Conservation (phyloP, 306 rosid species). For the Sindora glabra region DNA sequence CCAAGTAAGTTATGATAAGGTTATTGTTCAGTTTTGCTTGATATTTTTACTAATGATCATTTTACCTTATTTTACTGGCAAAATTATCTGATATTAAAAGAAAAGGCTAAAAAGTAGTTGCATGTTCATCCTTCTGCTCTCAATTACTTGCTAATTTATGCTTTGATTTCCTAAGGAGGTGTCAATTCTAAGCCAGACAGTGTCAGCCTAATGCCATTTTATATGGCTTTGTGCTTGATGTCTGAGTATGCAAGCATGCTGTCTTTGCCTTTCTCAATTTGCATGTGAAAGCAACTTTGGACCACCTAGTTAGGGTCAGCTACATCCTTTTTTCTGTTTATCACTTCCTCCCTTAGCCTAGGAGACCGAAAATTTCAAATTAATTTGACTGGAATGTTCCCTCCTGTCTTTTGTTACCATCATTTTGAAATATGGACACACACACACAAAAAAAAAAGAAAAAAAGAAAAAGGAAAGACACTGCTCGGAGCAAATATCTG, state of each 20-base stretch:
- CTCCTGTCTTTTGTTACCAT: neutral
- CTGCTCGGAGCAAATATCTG: neutral
- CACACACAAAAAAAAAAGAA: no score
- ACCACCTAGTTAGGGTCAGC: no score
- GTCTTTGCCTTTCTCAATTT: neutral
- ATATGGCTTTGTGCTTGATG: neutral
- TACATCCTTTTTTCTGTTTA: no score
- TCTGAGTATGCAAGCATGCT: neutral
- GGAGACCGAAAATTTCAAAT: no score
- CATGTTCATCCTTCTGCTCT: neutral
- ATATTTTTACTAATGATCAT: constrained; percentile 7
- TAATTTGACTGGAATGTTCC: neutral
- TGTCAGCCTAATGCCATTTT: no score
- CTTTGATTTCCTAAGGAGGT: neutral
- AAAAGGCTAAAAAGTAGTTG: neutral
- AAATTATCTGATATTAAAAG: neutral
- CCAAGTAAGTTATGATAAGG: constrained; percentile 26
- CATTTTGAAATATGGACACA: neutral
- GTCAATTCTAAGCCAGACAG: no score
- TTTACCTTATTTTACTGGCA: constrained; percentile 8
- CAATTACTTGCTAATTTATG: neutral
- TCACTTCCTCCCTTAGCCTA: no score
- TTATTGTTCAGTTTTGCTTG: neutral
- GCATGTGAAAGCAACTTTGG: neutral
- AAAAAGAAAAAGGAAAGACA: no score